These are phyloP conservation scores for Chaetomium sp. DNA, from an alignment of 2,329 filamentous ascomycete species.

Conservation along the genomic window DNA sequence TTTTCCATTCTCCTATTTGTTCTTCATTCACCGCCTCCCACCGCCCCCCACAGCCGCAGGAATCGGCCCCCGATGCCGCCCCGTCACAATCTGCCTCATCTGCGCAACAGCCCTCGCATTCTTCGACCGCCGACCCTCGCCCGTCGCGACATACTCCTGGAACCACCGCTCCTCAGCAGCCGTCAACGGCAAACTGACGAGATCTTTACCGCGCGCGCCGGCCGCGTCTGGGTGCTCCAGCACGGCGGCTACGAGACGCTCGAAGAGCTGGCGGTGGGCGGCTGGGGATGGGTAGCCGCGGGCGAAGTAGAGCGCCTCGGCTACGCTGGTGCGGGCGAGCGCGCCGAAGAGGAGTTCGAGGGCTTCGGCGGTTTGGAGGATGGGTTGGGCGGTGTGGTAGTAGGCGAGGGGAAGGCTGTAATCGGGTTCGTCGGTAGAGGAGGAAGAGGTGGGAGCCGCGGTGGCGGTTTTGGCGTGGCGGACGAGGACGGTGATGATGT, in stretches of 20 bases:
- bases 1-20: too few species aligned
- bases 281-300: slow-evolving; percentile 53
- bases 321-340: slow-evolving; percentile 59
- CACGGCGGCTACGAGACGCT: slow-evolving; percentile 55
- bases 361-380: slow-evolving; percentile 57
- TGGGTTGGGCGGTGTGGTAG: slow-evolving; percentile 68
- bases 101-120: slow-evolving; percentile 18
- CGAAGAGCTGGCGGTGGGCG: slow-evolving; percentile 59
- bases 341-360: slow-evolving; percentile 63
- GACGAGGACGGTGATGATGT: slow-evolving; percentile 67
- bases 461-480: slow-evolving; percentile 44
- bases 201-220: slow-evolving; percentile 56
- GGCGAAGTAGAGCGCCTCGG: slow-evolving; percentile 68
- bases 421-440: slow-evolving; percentile 37
- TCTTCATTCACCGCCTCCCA: slow-evolving; percentile 4
- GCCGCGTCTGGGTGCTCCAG: slow-evolving; percentile 36
- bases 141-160: slow-evolving; percentile 57
- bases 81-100: slow-evolving; percentile 24
- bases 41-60: slow-evolving; percentile 2
- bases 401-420: slow-evolving; percentile 66
- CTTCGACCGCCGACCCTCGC: slow-evolving; percentile 57
- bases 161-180: slow-evolving; percentile 68
- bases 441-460: too few species aligned
- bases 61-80: slow-evolving; percentile 10
- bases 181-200: slow-evolving; percentile 68